Evolutionary conservation across 345 rosid species (phyloP).

Genomic region (Leavenworthia alabamica): DNA sequence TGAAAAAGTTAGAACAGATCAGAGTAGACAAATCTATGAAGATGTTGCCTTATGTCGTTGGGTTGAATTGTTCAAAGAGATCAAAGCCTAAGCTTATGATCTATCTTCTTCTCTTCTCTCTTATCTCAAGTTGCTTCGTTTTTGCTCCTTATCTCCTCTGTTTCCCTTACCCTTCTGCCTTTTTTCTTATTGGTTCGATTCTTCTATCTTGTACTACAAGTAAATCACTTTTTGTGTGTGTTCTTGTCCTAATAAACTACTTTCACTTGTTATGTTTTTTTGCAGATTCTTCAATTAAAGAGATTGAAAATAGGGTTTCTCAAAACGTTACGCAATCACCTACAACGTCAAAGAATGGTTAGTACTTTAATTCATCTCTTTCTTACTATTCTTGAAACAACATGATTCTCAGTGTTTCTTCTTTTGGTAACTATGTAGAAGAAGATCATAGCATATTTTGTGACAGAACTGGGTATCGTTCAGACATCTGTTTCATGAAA

Average conservation of each 20-base stretch:
- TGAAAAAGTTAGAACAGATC: constrained; percentile 16
- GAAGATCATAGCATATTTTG: constrained; percentile 38
- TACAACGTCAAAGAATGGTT: constrained; percentile 11
- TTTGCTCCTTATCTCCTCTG: constrained; percentile 25
- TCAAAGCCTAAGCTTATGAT: constrained; percentile 18
- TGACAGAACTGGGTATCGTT: constrained; percentile 57
- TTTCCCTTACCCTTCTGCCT: constrained; percentile 24
- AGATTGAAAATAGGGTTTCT: constrained; percentile 10
- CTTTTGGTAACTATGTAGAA: constrained; percentile 15
- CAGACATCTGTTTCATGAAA: constrained; percentile 70
- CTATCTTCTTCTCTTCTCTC: constrained; percentile 31
- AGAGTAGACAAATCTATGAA: constrained; percentile 10
- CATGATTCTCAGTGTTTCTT: background rate
- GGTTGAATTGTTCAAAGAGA: constrained; percentile 19
- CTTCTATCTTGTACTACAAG: constrained; percentile 14
- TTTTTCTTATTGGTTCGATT: constrained; percentile 22
- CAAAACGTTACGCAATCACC: constrained; percentile 3
- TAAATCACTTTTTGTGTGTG: background rate
- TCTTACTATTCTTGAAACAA: constrained; percentile 1
- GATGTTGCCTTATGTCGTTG: background rate
- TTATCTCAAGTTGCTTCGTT: constrained; percentile 26
- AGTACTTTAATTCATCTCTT: constrained; percentile 1
- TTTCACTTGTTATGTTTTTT: background rate
- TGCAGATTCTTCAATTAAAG: constrained; percentile 20
- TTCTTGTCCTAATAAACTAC: background rate